Percentiles rank a stretch among this genome's conserved stretches.
Evolutionary conservation across 1,284 basidiomycete genomes (phyloP).

Genomic region (Pseudomicrostroma phylloplanum): DNA sequence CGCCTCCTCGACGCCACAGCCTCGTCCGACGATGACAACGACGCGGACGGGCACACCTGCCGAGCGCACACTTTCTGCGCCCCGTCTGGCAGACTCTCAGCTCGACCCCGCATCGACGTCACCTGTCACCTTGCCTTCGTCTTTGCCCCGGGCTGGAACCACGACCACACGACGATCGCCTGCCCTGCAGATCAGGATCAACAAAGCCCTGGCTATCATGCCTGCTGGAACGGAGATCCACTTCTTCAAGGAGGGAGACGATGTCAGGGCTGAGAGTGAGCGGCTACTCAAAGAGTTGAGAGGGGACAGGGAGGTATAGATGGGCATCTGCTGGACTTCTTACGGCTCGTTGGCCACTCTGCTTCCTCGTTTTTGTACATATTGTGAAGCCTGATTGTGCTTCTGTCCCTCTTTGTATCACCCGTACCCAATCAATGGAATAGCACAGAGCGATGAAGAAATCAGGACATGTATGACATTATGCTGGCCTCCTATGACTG

Average conservation of each 20-base stretch:
- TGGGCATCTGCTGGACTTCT: no score
- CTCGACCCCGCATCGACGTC: background rate
- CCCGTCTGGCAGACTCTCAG: no score
- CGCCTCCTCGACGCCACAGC: background rate
- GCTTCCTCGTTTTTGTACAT: no score
- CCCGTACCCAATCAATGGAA: no score
- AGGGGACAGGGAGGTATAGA: background rate
- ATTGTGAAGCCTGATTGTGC: no score
- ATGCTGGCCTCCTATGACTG: no score
- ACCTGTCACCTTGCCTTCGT: no score
- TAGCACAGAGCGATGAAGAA: no score
- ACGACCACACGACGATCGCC: background rate
- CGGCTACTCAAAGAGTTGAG: background rate
- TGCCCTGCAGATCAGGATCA: background rate
- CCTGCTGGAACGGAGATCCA: constrained; percentile 1
- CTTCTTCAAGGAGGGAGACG: background rate
- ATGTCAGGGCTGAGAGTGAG: background rate
- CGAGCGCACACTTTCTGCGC: no score
- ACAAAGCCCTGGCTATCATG: background rate
- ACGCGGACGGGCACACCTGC: background rate
- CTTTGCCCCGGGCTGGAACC: background rate
- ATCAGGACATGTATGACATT: no score
- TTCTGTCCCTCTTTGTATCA: no score
- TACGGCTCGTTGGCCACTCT: no score
- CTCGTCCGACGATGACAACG: background rate